Base-by-base conservation (phyloP, 2,329 filamentous ascomycete genomes). In the Colletotrichum tanaceti region DNA sequence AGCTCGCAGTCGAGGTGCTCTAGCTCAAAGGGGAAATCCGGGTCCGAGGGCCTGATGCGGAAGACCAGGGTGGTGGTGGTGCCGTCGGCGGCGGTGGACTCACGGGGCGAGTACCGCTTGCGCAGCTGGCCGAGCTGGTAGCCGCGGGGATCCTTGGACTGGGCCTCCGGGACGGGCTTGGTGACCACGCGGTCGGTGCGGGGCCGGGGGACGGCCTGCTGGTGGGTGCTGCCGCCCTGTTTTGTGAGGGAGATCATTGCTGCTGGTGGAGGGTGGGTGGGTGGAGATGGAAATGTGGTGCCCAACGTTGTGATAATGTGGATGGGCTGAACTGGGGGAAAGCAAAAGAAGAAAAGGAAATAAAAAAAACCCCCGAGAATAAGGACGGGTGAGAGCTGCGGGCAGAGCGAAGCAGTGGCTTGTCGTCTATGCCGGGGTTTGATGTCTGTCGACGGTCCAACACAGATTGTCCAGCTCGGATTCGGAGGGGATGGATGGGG, bases 21-120 rank as follows among this genome's bases (percentile, higher is more conserved):
- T 75, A 95, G 82, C 70, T 94, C 91, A 77, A 93, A 95, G 0
- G 93, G 91, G 74, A 96, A 95, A 75, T 96, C 93, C 0, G 93
- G 93, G 75, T 96, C 93, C 6, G 92, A 93, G 5, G 93, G 93
- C 14, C 80, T 80, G 70, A 96, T 80, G 59, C 83, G 87, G 77
- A 95, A 92, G 11, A 82, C 79, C 46, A 94, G 78, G 18, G 86
- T 84, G 0, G 87, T 88, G 3, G 83, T 88, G 3, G 83, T 83
- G 57, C 86, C 84, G 68, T 85, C 78, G 7, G 77, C 75, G 3
- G 81, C 74, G 16, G 74, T 79, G 13, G 79, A 78, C 69, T 86
- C 82, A 57, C 78, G 80, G 7, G 85, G 82, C 1, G 80, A 82
- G 77, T 89, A 95, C 41, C 93, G 87, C 71, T 88, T 87, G 73